These are phyloP conservation scores for Lotus japonicus DNA, from an alignment of 306 rosid genomes.

Conservation along the genomic window DNA sequence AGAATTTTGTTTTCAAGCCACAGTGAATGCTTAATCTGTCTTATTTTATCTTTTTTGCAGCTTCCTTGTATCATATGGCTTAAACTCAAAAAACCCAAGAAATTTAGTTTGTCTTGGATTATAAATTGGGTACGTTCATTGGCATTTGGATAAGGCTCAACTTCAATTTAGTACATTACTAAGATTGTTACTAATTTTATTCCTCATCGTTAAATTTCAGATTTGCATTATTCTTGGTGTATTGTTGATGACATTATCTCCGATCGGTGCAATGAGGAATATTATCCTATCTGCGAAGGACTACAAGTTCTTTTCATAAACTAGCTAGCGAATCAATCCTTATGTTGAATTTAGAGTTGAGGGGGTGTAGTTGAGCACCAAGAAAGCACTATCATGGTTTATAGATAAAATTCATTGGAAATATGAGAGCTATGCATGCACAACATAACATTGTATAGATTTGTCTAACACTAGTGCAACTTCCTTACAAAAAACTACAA, in stretches of 20 bases:
- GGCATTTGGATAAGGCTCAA: not conserved
- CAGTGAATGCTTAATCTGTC: not conserved
- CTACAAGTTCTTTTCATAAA: slow-evolving; percentile 21
- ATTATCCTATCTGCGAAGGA: slow-evolving; percentile 40
- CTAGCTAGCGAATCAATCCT: no score
- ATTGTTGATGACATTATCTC: slow-evolving; percentile 52
- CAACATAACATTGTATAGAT: not conserved
- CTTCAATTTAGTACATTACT: not conserved
- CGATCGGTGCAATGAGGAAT: slow-evolving; percentile 65
- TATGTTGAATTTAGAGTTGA: no score
- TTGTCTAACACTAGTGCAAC: not conserved
- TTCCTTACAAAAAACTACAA: no score
- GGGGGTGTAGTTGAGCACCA: no score
- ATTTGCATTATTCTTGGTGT: slow-evolving; percentile 53
- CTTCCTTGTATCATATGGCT: slow-evolving; percentile 91
- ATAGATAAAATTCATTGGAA: not conserved
- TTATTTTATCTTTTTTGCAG: slow-evolving; percentile 26
- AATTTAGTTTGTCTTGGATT: slow-evolving; percentile 52
- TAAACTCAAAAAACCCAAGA: slow-evolving; percentile 46
- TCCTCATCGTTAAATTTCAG: slow-evolving; percentile 23
- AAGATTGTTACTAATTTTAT: not conserved
- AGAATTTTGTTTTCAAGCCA: not conserved
- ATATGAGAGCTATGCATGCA: not conserved
- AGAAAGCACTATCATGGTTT: no score
- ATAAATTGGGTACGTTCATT: slow-evolving; percentile 53